Evolutionary conservation across 2,329 filamentous ascomycete species (phyloP), one percentile per base, ranked within the genome.

Genomic region (Phyllosticta citribraziliensis): DNA sequence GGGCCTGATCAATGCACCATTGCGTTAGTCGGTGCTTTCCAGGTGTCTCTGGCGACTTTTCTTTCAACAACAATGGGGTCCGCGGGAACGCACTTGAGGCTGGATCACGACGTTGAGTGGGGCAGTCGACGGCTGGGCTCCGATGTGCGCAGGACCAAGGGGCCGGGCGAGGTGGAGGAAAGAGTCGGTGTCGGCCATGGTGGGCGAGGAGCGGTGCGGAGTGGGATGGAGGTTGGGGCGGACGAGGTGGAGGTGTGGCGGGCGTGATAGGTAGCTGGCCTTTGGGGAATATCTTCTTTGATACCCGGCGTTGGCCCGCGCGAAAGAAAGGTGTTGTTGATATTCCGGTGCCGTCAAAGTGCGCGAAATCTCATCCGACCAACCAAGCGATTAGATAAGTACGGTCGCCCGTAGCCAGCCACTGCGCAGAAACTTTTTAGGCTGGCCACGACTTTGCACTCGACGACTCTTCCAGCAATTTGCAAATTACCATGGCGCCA

Each of bases 91-190:
- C 84, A 95, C 90, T 84, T 97, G 92, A 71, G 94, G 92, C 77
- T 97, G 94, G 76, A 99, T 89, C 74, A 90, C 88, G 74, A 99
- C 91, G 75, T 87, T 89, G 75, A 99, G 85, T 77, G 94, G 94
- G 78, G 91, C 88, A 75, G 91, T 93, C 70, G 88, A 91, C 72
- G 88, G 86, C 77, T 91, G 88, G 72, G 89, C 85, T 74, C 88
- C 89, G 70, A 91, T 81, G 63, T 84, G 81, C 65, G 88, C 86
- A 68, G 91, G 91, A 75, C 91, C 91, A 66, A 97, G 82, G 71
- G 94, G 94, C 76, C 94, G 87, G 73, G 93, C 88, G 68, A 99
- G 88, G 77, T 99, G 94, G 72, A 97, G 86, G 81, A 96, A 97
- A 66, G 89, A 88, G 76, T 93, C 88, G 70, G 84, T 82, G 75